Percentiles rank a stretch among this genome's conserved stretches.
Evolutionary conservation across 129 eudicot species (phyloP).

Genomic region (Sambucus nigra): DNA sequence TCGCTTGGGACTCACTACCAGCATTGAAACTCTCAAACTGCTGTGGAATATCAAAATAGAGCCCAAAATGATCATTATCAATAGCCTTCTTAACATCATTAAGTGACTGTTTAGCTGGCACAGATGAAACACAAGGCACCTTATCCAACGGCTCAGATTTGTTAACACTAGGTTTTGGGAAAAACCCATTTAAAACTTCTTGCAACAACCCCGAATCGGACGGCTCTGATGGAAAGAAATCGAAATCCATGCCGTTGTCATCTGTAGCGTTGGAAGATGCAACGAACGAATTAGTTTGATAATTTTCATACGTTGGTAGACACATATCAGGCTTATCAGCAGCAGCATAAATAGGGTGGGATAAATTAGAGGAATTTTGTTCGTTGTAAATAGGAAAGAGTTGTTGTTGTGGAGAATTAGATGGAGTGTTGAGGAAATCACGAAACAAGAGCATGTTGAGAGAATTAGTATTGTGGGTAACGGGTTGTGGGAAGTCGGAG

Average conservation of each 20-base stretch:
- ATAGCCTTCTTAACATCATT: not conserved
- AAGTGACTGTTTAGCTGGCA: not conserved
- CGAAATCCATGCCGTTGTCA: constrained; percentile 2
- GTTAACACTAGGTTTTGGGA: constrained; percentile 32
- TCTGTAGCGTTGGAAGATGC: not conserved
- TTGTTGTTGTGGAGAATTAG: constrained; percentile 4
- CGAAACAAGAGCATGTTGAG: constrained; percentile 26
- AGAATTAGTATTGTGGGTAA: constrained; percentile 14
- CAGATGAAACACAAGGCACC: not conserved
- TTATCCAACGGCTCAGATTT: constrained; percentile 7
- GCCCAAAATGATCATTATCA: constrained; percentile 17
- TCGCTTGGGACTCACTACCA: not conserved
- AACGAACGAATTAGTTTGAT: too few relatives aligned
- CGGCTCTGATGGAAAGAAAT: constrained; percentile 37
- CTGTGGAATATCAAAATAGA: constrained; percentile 19
- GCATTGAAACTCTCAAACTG: constrained; percentile 10
- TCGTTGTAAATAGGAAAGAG: not conserved
- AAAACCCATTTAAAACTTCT: constrained; percentile 54
- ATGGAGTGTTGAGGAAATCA: constrained; percentile 23
- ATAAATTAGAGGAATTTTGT: not conserved
- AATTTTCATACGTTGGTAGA: not conserved
- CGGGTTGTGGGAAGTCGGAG: not conserved
- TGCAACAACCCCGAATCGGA: constrained; percentile 55
- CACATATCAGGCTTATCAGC: not conserved
- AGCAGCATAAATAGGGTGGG: not conserved